These are phyloP conservation scores for Sungouiozyma ichnusensis DNA, from an alignment of 805 yeast genomes.

Conservation along the genomic window DNA sequence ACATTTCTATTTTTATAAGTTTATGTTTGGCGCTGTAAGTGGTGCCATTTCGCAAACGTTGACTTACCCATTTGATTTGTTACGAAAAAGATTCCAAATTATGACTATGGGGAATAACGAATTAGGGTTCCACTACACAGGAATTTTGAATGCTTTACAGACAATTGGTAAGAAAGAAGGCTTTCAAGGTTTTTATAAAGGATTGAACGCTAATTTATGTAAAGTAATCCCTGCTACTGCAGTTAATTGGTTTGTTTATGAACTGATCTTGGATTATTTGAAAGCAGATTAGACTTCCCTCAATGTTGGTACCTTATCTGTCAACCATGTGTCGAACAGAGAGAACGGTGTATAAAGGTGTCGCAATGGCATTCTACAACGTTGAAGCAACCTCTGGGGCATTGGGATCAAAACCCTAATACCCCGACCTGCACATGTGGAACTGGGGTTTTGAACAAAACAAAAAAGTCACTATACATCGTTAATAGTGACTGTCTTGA, in stretches of 20 bases:
- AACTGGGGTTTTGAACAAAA: background rate
- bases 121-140: conserved; percentile 72
- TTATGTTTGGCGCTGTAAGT: conserved; percentile 72
- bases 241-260: conserved; percentile 83
- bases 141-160: conserved; percentile 62
- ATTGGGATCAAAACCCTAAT: too few relatives aligned
- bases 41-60: conserved; percentile 86
- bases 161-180: conserved; percentile 68
- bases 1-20: conserved; percentile 37
- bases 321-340: too few relatives aligned
- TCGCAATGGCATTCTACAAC: too few relatives aligned
- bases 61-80: conserved; percentile 84
- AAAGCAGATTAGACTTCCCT: too few relatives aligned
- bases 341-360: too few relatives aligned
- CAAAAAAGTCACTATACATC: too few relatives aligned
- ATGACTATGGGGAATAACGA: conserved; percentile 62
- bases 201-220: conserved; percentile 66
- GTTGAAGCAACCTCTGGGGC: too few relatives aligned
- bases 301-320: conserved; percentile 1
- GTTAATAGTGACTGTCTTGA: background rate
- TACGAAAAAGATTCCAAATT: conserved; percentile 86
- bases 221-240: conserved; percentile 94
- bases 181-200: conserved; percentile 68
- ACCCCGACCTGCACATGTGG: too few relatives aligned
- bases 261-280: conserved; percentile 34